Percentiles rank a stretch among this genome's conserved stretches.
These are phyloP conservation scores for Rhodotorula sp. DNA, from an alignment of 1,284 basidiomycete genomes.

Conservation along the genomic window DNA sequence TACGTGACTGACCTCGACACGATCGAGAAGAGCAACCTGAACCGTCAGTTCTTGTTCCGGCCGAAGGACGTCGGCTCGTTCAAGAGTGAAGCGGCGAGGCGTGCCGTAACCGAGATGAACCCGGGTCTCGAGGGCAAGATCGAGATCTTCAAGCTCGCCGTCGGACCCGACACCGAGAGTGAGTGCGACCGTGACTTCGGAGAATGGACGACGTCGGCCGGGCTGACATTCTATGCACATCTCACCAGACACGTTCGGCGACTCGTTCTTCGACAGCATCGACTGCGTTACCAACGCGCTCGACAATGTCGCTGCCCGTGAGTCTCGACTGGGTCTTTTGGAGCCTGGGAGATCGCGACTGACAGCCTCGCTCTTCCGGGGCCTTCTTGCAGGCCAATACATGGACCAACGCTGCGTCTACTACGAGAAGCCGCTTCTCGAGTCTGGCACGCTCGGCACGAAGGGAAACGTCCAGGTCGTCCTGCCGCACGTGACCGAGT, in stretches of 20 bases:
- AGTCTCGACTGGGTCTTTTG: conserved; percentile 47
- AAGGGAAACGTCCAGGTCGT: conserved; percentile 99
- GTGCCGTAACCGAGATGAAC: conserved; percentile 95
- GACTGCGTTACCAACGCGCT: conserved; percentile 99
- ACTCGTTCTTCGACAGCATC: conserved; percentile 81
- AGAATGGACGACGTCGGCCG: background rate
- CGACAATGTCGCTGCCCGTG: conserved; percentile 91
- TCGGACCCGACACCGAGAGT: conserved; percentile 92
- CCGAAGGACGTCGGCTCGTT: conserved; percentile 96
- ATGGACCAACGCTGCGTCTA: conserved; percentile 99
- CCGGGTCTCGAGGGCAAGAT: conserved; percentile 88
- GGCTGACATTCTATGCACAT: background rate
- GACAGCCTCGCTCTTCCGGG: background rate
- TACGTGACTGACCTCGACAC: conserved; percentile 98
- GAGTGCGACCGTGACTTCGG: conserved; percentile 46
- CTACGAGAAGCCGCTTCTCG: conserved; percentile 93
- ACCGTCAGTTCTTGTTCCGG: conserved; percentile 97
- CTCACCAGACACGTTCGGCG: conserved; percentile 75
- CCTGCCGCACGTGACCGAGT: conserved; percentile 92
- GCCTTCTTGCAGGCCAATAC: conserved; percentile 60
- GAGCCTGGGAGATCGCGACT: background rate
- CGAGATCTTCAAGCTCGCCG: conserved; percentile 84
- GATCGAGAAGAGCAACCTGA: conserved; percentile 98
- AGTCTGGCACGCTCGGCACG: conserved; percentile 97
- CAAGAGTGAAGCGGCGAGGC: conserved; percentile 93